A percentile compares a stretch with the other conserved stretches of the same genome.
phyloP scores from a whole-genome alignment of 257 asterid species.

The Lycium barbarum region DNA sequence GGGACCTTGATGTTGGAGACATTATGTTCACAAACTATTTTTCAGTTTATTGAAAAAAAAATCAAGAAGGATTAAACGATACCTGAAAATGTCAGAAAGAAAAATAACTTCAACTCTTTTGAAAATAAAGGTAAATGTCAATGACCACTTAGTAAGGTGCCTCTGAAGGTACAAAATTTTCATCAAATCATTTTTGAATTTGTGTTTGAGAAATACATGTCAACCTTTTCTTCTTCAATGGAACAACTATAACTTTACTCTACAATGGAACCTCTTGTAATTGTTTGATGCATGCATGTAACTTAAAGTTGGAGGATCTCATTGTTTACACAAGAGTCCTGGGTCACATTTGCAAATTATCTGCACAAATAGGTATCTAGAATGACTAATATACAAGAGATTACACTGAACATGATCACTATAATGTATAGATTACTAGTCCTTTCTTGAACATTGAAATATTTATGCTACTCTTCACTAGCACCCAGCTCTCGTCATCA shows the following conservation, averaged over 20 bases:
- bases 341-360: conserved; percentile 16
- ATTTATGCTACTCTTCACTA: neutral
- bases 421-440: neutral
- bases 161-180: neutral
- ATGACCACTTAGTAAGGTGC: neutral
- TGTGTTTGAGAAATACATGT: neutral
- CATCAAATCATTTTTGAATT: neutral
- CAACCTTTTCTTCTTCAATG: neutral
- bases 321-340: neutral
- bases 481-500: neutral
- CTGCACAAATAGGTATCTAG: neutral
- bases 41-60: neutral
- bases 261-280: neutral
- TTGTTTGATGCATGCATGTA: neutral
- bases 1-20: no score
- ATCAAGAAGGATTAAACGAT: neutral
- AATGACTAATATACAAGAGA: neutral
- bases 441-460: neutral
- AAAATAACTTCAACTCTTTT: neutral
- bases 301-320: neutral
- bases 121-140: neutral
- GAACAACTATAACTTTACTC: neutral
- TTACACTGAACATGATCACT: neutral
- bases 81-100: neutral
- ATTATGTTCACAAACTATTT: neutral